These are phyloP conservation scores for Trichoderma sp. DNA, from an alignment of 2,329 filamentous ascomycete genomes.

Conservation along the genomic window DNA sequence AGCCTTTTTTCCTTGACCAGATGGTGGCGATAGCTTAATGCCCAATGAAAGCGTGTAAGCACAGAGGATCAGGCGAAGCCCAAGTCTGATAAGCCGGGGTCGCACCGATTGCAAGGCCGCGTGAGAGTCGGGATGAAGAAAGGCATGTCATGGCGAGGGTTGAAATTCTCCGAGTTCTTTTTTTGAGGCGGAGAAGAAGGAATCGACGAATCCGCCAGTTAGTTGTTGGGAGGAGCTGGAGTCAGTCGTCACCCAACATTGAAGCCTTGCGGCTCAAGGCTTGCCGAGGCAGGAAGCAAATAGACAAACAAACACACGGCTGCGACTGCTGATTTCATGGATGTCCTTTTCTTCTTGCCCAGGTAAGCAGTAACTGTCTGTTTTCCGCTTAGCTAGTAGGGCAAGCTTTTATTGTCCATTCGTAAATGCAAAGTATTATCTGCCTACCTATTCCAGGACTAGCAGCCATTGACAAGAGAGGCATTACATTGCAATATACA, in stretches of 20 bases:
- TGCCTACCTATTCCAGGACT: neutral
- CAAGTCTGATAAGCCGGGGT: neutral
- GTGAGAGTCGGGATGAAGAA: neutral
- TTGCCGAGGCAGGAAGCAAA: neutral
- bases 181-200: neutral
- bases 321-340: neutral
- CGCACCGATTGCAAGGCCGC: neutral
- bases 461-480: neutral
- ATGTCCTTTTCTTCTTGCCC: neutral
- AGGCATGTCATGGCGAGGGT: neutral
- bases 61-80: neutral
- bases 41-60: neutral
- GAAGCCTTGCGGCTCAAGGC: neutral
- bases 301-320: neutral
- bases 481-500: neutral
- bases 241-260: neutral
- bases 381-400: neutral
- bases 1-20: neutral
- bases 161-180: neutral
- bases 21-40: neutral
- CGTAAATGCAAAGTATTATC: neutral
- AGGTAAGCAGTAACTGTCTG: neutral
- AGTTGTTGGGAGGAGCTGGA: neutral
- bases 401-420: neutral
- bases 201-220: neutral